Evolutionary conservation across 176 grass and related monocot species (phyloP), one percentile per base, ranked within the genome.

Genomic region (Ensete glaucum): DNA sequence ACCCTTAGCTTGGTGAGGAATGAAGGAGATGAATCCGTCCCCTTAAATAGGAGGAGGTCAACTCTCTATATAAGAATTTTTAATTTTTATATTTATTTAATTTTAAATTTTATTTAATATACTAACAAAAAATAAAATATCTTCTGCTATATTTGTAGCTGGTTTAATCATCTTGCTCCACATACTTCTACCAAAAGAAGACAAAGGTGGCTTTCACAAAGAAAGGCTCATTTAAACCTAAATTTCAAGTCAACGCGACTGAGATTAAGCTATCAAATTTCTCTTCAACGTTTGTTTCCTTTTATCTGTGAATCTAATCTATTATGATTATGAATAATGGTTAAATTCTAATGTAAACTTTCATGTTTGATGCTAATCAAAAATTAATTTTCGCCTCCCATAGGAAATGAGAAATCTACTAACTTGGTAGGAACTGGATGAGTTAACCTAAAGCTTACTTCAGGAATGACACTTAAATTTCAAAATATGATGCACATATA

Each of bases 271-370:
- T 0, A 50, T 73, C 70, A 16, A 51, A 51, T 20, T 73, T 51
- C 4, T 73, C 73, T n/a, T 54, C 21, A 8, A 59, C 1, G 2
- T 3, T 10, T 76, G 16, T 13, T 53, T 67, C 26, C 20, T 43
- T 53, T 58, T 26, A 9, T 22, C 76, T 11, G 53, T 78, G 8
- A 78, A 78, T 53, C 17, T 68, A 11, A 67, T 51, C 20, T 54
- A 78, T 66, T 13, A 78, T 50, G 54, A 53, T 53, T 23, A 1
- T 51, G 59, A 68, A 23, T 78, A 26, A 26, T 78, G 59, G 76
- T 77, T 77, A 64, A 59, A 77, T 49, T 62, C 19, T 62, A 59
- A 16, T 8, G 15, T 59, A 25, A 77, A 69, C 69, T 16, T 64
- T 13, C 54, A 76, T 29, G 48, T 77, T 62, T 65, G 74, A 23